Percentiles rank a stretch among this genome's conserved stretches.
phyloP scores from a whole-genome alignment of 306 rosid species.

The Alnus glutinosa region DNA sequence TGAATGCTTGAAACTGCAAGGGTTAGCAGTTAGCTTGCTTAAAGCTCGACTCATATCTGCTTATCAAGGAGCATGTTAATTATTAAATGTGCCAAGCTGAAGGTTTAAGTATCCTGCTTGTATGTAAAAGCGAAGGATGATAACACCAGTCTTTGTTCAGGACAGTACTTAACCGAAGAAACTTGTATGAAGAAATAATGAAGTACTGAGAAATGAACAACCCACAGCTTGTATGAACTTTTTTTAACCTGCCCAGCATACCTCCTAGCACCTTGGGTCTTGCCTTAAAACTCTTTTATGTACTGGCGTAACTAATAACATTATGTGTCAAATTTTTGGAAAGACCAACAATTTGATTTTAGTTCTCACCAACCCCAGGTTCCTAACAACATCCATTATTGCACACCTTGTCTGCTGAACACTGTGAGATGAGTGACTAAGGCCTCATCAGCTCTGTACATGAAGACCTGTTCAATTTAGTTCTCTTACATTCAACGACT shows the following conservation, averaged over 20 bases:
- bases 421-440: background rate
- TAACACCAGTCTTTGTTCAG: background rate
- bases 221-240: background rate
- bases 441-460: background rate
- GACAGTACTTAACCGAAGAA: background rate
- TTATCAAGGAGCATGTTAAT: background rate
- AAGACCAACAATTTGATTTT: background rate
- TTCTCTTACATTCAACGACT: constrained; percentile 2
- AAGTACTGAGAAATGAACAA: background rate
- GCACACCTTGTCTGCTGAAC: background rate
- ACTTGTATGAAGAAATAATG: background rate
- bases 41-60: background rate
- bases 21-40: too few relatives aligned
- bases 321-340: constrained; percentile 4
- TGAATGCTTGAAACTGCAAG: background rate
- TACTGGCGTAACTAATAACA: constrained; percentile 4
- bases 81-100: background rate
- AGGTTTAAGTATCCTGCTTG: background rate
- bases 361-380: background rate
- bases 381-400: background rate
- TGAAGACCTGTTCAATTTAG: background rate
- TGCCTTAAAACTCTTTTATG: constrained; percentile 7
- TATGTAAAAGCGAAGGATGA: background rate
- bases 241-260: background rate
- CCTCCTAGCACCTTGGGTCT: constrained; percentile 1